Evolutionary conservation across 225 moss, liverwort and hornwort genomes (phyloP).

Genomic region (Polytrichum formosum): DNA sequence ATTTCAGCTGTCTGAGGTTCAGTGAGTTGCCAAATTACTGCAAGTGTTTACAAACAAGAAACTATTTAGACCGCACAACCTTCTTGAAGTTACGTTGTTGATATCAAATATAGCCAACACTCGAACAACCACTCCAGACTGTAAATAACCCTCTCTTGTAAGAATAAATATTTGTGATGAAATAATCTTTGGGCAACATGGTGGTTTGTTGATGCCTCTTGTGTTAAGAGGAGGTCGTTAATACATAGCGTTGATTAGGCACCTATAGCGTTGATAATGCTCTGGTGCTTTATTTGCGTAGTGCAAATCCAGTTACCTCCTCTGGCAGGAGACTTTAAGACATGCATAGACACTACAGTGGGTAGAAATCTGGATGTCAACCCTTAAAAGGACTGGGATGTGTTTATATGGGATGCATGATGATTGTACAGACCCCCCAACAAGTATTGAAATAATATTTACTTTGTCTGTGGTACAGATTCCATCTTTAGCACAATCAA

Average conservation of each 20-base stretch:
- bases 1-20: conserved; percentile 16
- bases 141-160: background rate
- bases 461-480: too few relatives aligned
- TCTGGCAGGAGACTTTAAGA: background rate
- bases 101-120: background rate
- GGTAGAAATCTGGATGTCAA: background rate
- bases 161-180: background rate
- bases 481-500: too few relatives aligned
- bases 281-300: background rate
- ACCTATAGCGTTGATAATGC: background rate
- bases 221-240: background rate
- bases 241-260: background rate
- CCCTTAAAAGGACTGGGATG: too few relatives aligned
- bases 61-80: background rate
- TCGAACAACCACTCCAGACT: background rate
- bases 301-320: background rate
- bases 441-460: too few relatives aligned
- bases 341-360: background rate
- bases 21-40: background rate
- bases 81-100: background rate
- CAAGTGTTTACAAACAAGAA: background rate
- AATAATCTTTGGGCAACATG: background rate
- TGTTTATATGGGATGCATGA: too few relatives aligned
- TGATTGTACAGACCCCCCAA: too few relatives aligned
- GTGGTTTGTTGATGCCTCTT: background rate